These are phyloP conservation scores for Saccharomycopsis oosterbeekiorum DNA, from an alignment of 805 yeast genomes.

Conservation along the genomic window DNA sequence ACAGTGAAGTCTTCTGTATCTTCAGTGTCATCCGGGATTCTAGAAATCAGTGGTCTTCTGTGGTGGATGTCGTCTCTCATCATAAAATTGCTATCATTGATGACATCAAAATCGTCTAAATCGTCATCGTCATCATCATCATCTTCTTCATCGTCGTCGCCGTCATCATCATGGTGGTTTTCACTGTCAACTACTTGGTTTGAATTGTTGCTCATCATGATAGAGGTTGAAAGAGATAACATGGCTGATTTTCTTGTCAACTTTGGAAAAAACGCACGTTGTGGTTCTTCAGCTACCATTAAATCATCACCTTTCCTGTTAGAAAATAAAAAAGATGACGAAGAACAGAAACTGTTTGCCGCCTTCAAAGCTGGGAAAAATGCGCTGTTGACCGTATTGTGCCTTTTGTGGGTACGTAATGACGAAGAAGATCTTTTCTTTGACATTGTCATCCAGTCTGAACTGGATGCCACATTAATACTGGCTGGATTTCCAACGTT, in stretches of 20 bases:
- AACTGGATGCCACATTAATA: neutral
- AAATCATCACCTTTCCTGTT: neutral
- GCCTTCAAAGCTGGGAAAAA: neutral
- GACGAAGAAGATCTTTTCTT: neutral
- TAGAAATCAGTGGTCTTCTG: neutral
- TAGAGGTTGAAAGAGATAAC: neutral
- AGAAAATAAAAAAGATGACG: neutral
- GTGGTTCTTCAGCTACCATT: neutral
- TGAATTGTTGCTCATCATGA: neutral
- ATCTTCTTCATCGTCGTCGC: neutral
- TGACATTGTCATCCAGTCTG: neutral
- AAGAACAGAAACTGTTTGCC: neutral
- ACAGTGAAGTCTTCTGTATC: neutral
- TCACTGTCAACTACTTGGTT: neutral
- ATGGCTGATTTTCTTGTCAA: constrained; percentile 1
- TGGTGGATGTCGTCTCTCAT: neutral
- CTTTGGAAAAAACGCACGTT: neutral
- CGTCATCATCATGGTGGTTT: neutral
- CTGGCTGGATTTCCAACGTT: neutral
- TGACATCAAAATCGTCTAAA: neutral
- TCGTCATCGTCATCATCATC: neutral
- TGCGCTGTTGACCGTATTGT: neutral
- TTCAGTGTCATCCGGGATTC: neutral
- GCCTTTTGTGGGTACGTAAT: constrained; percentile 1
- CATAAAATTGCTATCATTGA: neutral